Percentiles rank a stretch among this genome's conserved stretches.
These are phyloP conservation scores for Nannizzia gypsea DNA, from an alignment of 2,329 filamentous ascomycete species.

Conservation along the genomic window DNA sequence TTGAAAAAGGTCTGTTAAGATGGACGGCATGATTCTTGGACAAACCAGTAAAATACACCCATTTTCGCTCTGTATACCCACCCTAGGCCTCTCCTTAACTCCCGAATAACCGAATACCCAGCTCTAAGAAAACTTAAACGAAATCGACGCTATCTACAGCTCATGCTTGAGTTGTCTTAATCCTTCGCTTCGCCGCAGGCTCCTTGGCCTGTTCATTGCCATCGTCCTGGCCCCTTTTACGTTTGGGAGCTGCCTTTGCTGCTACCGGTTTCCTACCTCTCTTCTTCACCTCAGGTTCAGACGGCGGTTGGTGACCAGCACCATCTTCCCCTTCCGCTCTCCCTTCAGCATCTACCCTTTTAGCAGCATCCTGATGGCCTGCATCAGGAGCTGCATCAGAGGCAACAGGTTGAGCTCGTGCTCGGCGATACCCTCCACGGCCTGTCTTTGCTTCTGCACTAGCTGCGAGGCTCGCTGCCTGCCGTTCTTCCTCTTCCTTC, in stretches of 20 bases:
- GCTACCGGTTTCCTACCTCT: background rate
- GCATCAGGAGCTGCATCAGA: background rate
- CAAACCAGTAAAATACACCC: background rate
- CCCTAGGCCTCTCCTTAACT: background rate
- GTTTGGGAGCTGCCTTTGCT: background rate
- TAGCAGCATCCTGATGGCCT: background rate
- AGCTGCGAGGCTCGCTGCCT: background rate
- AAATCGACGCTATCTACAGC: background rate
- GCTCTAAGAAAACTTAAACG: background rate
- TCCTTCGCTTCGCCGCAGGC: background rate
- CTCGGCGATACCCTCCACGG: background rate
- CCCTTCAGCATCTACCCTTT: background rate
- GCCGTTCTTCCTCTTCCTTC: background rate
- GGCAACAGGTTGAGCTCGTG: background rate
- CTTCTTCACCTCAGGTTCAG: background rate
- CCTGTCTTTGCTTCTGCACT: background rate
- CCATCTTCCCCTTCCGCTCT: background rate
- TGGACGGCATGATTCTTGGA: background rate
- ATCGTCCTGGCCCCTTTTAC: background rate
- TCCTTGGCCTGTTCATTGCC: background rate
- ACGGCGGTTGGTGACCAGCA: background rate
- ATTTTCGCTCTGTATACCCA: background rate
- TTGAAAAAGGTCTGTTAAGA: constrained; percentile 31
- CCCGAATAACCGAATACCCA: background rate
- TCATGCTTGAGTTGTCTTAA: background rate